Conservation (phyloP, 345 rosid genomes). For the Atalantia buxifolia region DNA sequence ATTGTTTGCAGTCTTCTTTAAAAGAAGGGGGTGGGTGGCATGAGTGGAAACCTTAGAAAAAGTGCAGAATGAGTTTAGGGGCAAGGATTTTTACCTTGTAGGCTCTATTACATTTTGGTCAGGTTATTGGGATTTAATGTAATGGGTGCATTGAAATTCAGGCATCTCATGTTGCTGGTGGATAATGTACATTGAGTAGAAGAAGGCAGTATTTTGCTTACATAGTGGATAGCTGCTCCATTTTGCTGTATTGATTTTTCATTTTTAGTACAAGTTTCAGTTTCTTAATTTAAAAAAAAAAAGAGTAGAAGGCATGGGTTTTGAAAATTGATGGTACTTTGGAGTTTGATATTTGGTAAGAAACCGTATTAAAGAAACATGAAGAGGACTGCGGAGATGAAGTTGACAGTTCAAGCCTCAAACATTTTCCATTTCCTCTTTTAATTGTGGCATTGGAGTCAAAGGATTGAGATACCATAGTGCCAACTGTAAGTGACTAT, state of each 20-base stretch:
- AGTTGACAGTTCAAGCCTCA: background rate
- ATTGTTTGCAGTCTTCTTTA: no score
- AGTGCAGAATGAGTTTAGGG: no score
- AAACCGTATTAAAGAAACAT: background rate
- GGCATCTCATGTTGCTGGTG: background rate
- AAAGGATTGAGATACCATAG: background rate
- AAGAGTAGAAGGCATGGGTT: background rate
- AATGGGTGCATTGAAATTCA: background rate
- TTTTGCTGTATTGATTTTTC: no score
- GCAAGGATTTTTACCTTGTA: background rate
- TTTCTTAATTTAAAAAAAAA: no score
- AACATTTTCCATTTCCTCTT: background rate
- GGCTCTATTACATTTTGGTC: background rate
- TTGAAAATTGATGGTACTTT: background rate
- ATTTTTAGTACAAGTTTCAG: no score
- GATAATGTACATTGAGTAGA: background rate
- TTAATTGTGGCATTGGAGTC: background rate
- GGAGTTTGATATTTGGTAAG: background rate
- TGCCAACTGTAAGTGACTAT: background rate
- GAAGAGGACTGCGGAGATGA: background rate
- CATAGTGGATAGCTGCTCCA: no score
- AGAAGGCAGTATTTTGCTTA: no score
- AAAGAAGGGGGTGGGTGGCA: no score
- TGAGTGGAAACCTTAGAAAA: no score
- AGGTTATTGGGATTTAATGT: background rate